Evolutionary conservation across 257 asterid genomes (phyloP).

Genomic region (Gynochthodes officinalis): DNA sequence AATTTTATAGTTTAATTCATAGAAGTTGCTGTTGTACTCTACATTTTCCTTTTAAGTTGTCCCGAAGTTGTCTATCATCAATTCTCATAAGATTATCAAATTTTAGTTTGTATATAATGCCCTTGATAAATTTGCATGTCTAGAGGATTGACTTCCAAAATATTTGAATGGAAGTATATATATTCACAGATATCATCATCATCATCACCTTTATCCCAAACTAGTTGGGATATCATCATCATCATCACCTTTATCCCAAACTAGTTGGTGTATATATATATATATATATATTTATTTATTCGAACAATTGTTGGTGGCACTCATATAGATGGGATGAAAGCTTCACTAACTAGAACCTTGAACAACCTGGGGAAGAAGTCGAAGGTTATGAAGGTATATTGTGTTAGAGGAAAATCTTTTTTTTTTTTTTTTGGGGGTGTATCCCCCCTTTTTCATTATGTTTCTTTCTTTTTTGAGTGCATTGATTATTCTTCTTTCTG

Average conservation of each 20-base stretch:
- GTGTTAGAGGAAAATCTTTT: not conserved
- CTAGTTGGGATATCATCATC: too few species aligned
- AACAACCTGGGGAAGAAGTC: constrained; percentile 90
- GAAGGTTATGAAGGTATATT: constrained; percentile 72
- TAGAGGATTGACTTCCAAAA: not conserved
- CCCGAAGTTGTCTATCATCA: not conserved
- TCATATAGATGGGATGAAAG: constrained; percentile 91
- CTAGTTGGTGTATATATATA: too few species aligned
- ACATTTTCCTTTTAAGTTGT: not conserved
- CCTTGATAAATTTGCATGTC: not conserved
- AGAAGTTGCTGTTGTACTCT: not conserved
- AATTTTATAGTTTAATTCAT: not conserved
- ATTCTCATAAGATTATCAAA: not conserved
- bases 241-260: too few species aligned
- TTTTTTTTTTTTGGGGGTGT: too few species aligned
- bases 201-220: too few species aligned
- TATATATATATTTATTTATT: too few species aligned
- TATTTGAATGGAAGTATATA: not conserved
- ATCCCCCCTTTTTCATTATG: not conserved
- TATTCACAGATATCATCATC: too few species aligned
- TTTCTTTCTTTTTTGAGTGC: not conserved
- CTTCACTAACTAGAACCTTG: constrained; percentile 82
- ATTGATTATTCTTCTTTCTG: not conserved
- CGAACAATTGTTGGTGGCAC: constrained; percentile 97
- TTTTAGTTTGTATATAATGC: too few species aligned